Evolutionary conservation across 441 rosid species (phyloP).

Genomic region (Populus hybrid): DNA sequence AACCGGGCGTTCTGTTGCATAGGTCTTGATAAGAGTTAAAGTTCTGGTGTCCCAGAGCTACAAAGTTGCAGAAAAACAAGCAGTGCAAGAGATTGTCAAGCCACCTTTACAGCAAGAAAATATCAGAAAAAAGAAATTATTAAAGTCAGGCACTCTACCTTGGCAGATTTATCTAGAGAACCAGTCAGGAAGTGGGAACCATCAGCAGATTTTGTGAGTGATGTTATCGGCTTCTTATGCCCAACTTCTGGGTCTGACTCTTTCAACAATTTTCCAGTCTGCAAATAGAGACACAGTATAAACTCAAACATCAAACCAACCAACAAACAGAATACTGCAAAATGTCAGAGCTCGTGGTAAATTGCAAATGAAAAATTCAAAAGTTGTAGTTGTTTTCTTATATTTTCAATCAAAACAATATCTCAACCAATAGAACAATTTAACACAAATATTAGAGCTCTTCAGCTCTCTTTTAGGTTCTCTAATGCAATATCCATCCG

Average conservation of each 20-base stretch:
- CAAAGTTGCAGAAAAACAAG: conserved; percentile 21
- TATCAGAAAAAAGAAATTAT: neutral
- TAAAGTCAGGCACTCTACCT: conserved; percentile 38
- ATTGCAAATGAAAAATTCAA: neutral
- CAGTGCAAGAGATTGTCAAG: conserved; percentile 3
- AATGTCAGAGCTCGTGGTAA: neutral
- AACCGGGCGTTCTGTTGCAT: conserved; percentile 72
- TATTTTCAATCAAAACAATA: neutral
- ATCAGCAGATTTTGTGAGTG: conserved; percentile 71
- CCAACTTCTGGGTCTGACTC: conserved; percentile 67
- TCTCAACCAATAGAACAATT: neutral
- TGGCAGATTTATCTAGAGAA: conserved; percentile 89
- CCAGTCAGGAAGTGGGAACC: conserved; percentile 84
- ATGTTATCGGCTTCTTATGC: conserved; percentile 77
- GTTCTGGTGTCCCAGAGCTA: conserved; percentile 85
- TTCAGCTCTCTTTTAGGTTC: neutral
- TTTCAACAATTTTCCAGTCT: conserved; percentile 82
- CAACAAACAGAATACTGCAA: neutral
- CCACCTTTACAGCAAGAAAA: neutral
- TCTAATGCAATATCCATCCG: neutral
- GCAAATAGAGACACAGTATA: conserved; percentile 16
- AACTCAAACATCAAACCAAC: neutral
- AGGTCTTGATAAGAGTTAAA: conserved; percentile 74
- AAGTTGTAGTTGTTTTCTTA: neutral
- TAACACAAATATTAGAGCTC: neutral